Evolutionary conservation across 129 eudicot species (phyloP).

Genomic region (Helichrysum umbraculigerum): DNA sequence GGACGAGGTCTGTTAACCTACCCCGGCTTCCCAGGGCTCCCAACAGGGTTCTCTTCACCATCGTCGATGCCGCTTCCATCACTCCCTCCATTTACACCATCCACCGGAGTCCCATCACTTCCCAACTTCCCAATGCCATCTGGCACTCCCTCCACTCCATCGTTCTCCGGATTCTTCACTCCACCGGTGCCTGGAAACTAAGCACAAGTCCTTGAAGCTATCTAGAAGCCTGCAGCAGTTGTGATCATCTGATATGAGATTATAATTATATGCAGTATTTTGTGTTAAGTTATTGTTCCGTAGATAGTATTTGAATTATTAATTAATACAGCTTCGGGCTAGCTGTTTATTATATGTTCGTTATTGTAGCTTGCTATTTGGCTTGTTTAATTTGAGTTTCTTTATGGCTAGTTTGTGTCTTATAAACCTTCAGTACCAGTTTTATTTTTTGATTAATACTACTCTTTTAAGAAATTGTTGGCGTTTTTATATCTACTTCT

Average conservation of each 20-base stretch:
- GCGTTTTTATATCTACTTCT: too few species aligned
- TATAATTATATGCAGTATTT: neutral
- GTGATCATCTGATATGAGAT: neutral
- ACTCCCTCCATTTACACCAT: constrained; percentile 24
- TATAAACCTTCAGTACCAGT: too few species aligned
- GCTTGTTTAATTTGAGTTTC: too few species aligned
- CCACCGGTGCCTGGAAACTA: constrained; percentile 20
- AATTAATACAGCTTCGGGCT: too few species aligned
- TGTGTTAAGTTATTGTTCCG: neutral
- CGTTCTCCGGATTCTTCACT: constrained; percentile 24
- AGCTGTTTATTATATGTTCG: too few species aligned
- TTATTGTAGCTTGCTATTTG: too few species aligned
- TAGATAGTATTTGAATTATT: too few species aligned
- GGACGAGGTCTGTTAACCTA: constrained; percentile 33
- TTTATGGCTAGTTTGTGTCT: too few species aligned
- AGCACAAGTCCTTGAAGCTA: constrained; percentile 21
- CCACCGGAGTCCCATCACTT: constrained; percentile 29
- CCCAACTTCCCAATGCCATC: constrained; percentile 22
- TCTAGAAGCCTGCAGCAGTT: neutral
- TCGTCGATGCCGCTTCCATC: constrained; percentile 18
- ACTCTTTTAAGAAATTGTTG: too few species aligned
- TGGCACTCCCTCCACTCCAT: constrained; percentile 9
- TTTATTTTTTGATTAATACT: too few species aligned
- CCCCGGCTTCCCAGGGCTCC: constrained; percentile 29
- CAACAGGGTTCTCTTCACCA: constrained; percentile 8